Percentiles rank a stretch among this genome's conserved stretches.
Evolutionary conservation across 768 basidiomycete genomes (phyloP).

Genomic region (Lentinula guzmanii): DNA sequence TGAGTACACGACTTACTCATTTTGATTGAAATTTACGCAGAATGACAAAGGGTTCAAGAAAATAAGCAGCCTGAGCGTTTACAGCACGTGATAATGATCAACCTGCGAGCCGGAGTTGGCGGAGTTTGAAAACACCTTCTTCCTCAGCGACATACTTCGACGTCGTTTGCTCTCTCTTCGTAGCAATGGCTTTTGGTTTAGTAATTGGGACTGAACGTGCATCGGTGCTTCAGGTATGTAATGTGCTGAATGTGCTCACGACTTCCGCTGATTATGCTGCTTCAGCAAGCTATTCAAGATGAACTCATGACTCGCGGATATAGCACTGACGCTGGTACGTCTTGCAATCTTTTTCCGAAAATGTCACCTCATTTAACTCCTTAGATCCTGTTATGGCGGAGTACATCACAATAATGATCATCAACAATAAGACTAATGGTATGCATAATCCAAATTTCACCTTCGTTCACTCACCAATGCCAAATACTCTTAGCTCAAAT

Average conservation of each 20-base stretch:
- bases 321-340: slow-evolving; percentile 69
- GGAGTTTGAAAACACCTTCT: slow-evolving; percentile 11
- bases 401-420: slow-evolving; percentile 93
- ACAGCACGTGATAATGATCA: background rate
- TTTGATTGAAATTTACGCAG: too few relatives aligned
- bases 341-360: slow-evolving; percentile 10
- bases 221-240: slow-evolving; percentile 56
- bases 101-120: background rate
- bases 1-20: too few relatives aligned
- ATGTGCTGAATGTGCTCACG: background rate
- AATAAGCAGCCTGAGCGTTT: background rate
- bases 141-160: slow-evolving; percentile 19
- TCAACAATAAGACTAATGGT: slow-evolving; percentile 85
- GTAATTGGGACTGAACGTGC: slow-evolving; percentile 79
- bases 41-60: too few relatives aligned
- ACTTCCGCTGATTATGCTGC: slow-evolving; percentile 11
- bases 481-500: slow-evolving; percentile 59
- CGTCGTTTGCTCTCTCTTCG: background rate
- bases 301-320: slow-evolving; percentile 72
- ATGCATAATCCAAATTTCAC: slow-evolving; percentile 17
- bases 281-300: slow-evolving; percentile 72
- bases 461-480: slow-evolving; percentile 9
- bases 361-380: slow-evolving; percentile 10
- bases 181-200: slow-evolving; percentile 63
- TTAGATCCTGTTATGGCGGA: slow-evolving; percentile 89